Evolutionary conservation across 192 early-diverging fungal species (phyloP).

Genomic region (Coemansia sp.): DNA sequence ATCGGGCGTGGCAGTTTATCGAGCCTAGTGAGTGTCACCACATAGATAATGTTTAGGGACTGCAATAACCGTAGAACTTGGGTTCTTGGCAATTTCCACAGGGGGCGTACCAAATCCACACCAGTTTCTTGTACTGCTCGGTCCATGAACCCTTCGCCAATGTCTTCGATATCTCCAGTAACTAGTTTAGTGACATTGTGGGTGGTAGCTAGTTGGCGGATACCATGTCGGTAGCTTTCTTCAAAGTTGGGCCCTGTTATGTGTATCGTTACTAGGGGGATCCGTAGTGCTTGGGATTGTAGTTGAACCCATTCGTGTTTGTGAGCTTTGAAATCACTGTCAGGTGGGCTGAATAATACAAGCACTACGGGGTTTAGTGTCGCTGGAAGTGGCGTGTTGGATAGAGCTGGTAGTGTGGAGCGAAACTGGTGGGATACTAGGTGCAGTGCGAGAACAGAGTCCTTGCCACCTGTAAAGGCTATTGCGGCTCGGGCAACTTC

Average conservation of each 20-base stretch:
- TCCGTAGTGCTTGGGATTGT: conserved; percentile 54
- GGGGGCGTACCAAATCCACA: conserved; percentile 56
- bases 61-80: conserved; percentile 51
- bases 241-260: conserved; percentile 55
- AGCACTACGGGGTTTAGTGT: conserved; percentile 38
- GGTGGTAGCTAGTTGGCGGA: conserved; percentile 40
- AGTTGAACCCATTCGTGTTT: conserved; percentile 47
- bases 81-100: conserved; percentile 58
- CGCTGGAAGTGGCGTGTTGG: background rate
- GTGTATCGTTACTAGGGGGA: conserved; percentile 47
- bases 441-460: conserved; percentile 59
- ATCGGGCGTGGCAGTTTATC: conserved; percentile 12
- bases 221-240: conserved; percentile 51
- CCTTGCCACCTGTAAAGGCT: conserved; percentile 67
- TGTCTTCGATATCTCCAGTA: conserved; percentile 64
- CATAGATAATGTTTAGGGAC: conserved; percentile 24
- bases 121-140: conserved; percentile 52
- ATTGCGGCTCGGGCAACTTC: conserved; percentile 41
- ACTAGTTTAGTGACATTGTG: conserved; percentile 57
- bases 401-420: background rate
- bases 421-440: conserved; percentile 36
- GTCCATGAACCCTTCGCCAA: conserved; percentile 65
- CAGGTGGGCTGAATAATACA: conserved; percentile 57
- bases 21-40: conserved; percentile 25
- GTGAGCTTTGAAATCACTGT: conserved; percentile 60